Conservation (phyloP, 371 early-diverging fungal species). For the Apophysomyces variabilis region DNA sequence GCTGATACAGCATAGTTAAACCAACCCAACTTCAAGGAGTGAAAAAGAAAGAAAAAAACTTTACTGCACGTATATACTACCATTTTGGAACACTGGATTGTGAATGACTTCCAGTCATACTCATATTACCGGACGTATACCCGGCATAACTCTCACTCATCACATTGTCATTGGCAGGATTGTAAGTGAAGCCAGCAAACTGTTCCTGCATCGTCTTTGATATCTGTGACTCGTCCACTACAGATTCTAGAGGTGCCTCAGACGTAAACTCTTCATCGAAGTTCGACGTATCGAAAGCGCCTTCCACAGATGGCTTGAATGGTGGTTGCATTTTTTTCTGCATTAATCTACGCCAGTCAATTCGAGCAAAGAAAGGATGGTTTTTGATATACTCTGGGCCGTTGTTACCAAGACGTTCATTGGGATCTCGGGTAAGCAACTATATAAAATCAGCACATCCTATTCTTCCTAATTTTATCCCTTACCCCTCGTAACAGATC, state of each 20-base stretch:
- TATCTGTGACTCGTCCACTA: slow-evolving; percentile 79
- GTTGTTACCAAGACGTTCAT: slow-evolving; percentile 80
- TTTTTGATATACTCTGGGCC: slow-evolving; percentile 89
- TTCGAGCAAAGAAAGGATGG: slow-evolving; percentile 93
- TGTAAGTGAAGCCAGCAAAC: slow-evolving; percentile 87
- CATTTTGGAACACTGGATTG: slow-evolving; percentile 28
- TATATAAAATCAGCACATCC: slow-evolving; percentile 12
- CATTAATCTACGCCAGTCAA: slow-evolving; percentile 88
- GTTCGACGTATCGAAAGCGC: slow-evolving; percentile 80
- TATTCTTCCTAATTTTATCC: not conserved
- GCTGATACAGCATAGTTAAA: not conserved
- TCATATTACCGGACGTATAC: slow-evolving; percentile 22
- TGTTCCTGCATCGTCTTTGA: slow-evolving; percentile 92
- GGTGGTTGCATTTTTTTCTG: slow-evolving; percentile 91
- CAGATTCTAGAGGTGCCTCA: slow-evolving; percentile 88
- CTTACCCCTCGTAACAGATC: slow-evolving; percentile 74
- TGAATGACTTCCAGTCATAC: slow-evolving; percentile 22
- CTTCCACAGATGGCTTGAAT: slow-evolving; percentile 88
- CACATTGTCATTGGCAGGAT: slow-evolving; percentile 49
- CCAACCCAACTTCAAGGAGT: not conserved
- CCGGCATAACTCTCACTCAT: slow-evolving; percentile 47
- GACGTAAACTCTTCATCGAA: slow-evolving; percentile 84
- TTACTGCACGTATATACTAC: slow-evolving; percentile 11
- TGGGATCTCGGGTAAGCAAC: slow-evolving; percentile 85
- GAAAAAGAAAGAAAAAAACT: not conserved